A percentile compares a stretch with the other conserved stretches of the same genome.
Evolutionary conservation across 208 protist genomes (phyloP).

Genomic region (Leishmania martiniquensis): DNA sequence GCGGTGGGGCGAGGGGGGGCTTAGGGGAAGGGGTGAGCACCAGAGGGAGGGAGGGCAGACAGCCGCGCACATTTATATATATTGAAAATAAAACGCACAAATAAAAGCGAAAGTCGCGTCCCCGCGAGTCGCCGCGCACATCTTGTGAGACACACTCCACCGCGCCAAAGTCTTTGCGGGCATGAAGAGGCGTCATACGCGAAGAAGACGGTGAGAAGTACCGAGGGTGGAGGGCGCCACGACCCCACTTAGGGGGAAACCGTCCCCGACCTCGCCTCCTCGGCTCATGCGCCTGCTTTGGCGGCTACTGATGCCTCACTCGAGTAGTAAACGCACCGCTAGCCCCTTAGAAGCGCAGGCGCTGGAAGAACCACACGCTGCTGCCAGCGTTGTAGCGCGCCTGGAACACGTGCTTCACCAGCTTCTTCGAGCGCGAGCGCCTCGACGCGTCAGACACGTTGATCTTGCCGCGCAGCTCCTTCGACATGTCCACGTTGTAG

Average conservation of each 20-base stretch:
- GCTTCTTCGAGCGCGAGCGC: slow-evolving; percentile 84
- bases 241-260: not conserved
- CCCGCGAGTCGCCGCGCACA: too few relatives aligned
- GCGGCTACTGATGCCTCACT: not conserved
- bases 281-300: not conserved
- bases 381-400: slow-evolving; percentile 96
- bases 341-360: slow-evolving; percentile 97
- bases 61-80: too few relatives aligned
- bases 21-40: too few relatives aligned
- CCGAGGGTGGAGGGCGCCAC: too few relatives aligned
- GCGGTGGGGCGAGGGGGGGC: too few relatives aligned
- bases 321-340: not conserved
- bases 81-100: too few relatives aligned
- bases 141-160: too few relatives aligned
- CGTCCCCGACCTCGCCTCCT: not conserved
- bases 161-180: too few relatives aligned
- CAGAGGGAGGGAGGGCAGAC: too few relatives aligned
- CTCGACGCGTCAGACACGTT: slow-evolving; percentile 90
- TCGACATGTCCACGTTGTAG: slow-evolving; percentile 94
- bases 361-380: slow-evolving; percentile 99
- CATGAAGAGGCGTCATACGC: too few relatives aligned
- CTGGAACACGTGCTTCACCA: slow-evolving; percentile 94
- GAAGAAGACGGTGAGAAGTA: too few relatives aligned
- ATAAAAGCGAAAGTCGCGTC: not conserved
- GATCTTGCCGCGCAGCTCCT: slow-evolving; percentile 92